These are phyloP conservation scores for Cicer chorassanicum DNA, from an alignment of 306 rosid species.

Conservation along the genomic window DNA sequence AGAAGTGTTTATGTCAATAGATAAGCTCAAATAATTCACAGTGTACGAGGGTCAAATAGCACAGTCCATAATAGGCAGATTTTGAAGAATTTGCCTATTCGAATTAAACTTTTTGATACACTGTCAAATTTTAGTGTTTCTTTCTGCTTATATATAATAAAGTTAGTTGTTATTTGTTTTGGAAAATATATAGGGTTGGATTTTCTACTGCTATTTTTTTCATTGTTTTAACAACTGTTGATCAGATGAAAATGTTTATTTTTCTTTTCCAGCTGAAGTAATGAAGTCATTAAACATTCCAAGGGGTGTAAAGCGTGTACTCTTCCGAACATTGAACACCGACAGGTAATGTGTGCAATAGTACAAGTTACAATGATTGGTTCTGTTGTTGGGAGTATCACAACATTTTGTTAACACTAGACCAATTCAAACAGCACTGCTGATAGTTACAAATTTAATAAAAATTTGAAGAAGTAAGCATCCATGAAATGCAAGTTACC, in stretches of 20 bases:
- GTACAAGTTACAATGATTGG: constrained; percentile 7
- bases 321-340: constrained; percentile 80
- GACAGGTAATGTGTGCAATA: constrained; percentile 58
- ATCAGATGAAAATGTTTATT: constrained; percentile 25
- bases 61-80: no score
- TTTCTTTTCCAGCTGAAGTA: constrained; percentile 66
- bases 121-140: constrained; percentile 11
- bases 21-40: neutral
- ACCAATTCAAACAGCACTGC: neutral
- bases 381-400: constrained; percentile 15
- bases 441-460: neutral
- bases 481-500: constrained; percentile 21
- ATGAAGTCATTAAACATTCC: constrained; percentile 82
- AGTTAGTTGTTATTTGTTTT: neutral
- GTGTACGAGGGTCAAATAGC: no score
- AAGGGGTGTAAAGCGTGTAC: constrained; percentile 72
- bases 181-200: neutral
- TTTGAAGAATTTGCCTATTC: neutral
- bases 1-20: neutral
- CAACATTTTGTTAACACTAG: neutral
- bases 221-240: constrained; percentile 4
- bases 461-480: constrained; percentile 33
- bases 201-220: neutral
- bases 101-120: neutral
- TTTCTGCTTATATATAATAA: neutral